Percentiles rank a stretch among this genome's conserved stretches.
phyloP scores from a whole-genome alignment of 2,329 filamentous ascomycete genomes.

The Thielaviopsis populi region DNA sequence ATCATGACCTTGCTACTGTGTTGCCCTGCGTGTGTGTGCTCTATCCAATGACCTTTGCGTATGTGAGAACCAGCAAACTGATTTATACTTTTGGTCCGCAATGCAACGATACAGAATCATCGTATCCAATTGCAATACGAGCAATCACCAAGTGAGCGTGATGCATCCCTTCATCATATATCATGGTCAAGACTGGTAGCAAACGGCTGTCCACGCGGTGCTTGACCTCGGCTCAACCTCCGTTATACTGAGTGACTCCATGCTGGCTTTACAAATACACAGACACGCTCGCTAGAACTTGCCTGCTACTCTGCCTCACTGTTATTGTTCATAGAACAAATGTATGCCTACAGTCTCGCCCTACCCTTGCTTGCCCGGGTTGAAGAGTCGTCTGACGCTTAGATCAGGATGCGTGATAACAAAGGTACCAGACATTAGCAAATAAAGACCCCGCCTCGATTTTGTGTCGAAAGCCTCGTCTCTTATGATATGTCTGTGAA shows the following conservation, averaged over 20 bases:
- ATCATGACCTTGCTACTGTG: neutral
- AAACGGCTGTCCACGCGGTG: neutral
- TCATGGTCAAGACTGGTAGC: neutral
- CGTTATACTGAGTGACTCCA: neutral
- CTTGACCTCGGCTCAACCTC: neutral
- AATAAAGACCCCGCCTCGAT: neutral
- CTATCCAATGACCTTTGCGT: neutral
- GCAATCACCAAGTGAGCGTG: neutral
- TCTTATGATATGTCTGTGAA: neutral
- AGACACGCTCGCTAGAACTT: neutral
- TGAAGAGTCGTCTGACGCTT: neutral
- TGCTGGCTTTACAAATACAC: neutral
- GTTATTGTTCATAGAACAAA: no score
- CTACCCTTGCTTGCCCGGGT: no score
- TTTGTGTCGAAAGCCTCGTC: neutral
- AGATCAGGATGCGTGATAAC: neutral
- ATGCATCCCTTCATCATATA: neutral
- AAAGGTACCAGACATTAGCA: neutral
- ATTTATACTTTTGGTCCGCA: neutral
- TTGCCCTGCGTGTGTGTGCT: neutral
- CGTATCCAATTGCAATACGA: neutral
- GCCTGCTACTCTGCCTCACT: no score
- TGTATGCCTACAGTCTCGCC: no score
- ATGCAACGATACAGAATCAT: neutral
- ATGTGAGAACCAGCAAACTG: neutral